Evolutionary conservation across 164 flowering plant genomes (phyloP).

Genomic region (Liriodendron chinense): DNA sequence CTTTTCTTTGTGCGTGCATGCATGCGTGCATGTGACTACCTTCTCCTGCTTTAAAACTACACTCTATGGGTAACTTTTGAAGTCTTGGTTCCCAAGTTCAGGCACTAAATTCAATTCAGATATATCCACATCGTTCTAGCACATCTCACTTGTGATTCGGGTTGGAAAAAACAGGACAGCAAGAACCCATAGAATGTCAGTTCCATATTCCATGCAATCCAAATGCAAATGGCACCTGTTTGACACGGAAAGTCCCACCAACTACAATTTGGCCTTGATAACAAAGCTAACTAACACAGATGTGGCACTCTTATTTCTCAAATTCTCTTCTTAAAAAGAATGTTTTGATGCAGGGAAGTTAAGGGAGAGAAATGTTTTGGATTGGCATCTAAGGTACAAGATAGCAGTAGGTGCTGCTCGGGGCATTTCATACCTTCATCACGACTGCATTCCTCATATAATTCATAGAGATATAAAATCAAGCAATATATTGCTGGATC

Average conservation of each 20-base stretch:
- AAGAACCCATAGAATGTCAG: neutral
- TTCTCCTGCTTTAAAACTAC: too few relatives aligned
- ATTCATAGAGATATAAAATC: constrained; percentile 96
- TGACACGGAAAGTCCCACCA: neutral
- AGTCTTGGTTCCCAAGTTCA: too few relatives aligned
- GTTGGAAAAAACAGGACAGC: neutral
- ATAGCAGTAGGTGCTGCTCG: constrained; percentile 91
- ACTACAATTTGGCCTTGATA: neutral
- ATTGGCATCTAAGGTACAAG: constrained; percentile 80
- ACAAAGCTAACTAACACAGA: neutral
- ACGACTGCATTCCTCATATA: constrained; percentile 93
- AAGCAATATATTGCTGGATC: constrained; percentile 84
- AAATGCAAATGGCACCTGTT: neutral
- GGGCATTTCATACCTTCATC: constrained; percentile 89
- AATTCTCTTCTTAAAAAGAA: neutral
- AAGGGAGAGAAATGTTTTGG: constrained; percentile 44
- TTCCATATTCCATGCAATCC: neutral
- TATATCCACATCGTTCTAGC: too few relatives aligned
- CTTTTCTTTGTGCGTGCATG: neutral
- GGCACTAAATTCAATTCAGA: too few relatives aligned
- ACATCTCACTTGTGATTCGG: neutral
- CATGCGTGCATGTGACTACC: neutral
- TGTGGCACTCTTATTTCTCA: neutral
- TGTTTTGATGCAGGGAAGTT: constrained; percentile 51
- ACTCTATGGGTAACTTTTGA: too few relatives aligned